Percentiles rank a stretch among this genome's conserved stretches.
These are phyloP conservation scores for Coemansia sp. DNA, from an alignment of 192 early-diverging fungal genomes.

Conservation along the genomic window DNA sequence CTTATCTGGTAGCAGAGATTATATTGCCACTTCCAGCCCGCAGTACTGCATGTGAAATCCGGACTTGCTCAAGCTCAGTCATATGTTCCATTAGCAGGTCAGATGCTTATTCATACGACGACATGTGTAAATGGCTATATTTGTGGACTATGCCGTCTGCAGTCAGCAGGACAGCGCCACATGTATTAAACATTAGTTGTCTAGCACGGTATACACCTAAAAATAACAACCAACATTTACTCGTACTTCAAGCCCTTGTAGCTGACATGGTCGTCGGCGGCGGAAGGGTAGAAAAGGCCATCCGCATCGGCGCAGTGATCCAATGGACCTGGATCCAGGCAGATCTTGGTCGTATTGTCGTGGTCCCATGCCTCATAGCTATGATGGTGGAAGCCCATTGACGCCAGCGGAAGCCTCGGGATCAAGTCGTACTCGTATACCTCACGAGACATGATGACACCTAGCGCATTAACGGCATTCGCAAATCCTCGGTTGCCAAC, in stretches of 20 bases:
- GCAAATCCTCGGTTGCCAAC: conserved; percentile 50
- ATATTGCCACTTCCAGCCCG: neutral
- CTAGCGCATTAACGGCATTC: conserved; percentile 26
- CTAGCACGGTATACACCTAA: neutral
- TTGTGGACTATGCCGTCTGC: neutral
- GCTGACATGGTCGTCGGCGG: conserved; percentile 24
- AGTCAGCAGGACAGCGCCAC: neutral
- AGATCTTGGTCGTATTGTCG: conserved; percentile 25
- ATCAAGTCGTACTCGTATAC: conserved; percentile 51
- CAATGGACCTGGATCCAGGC: conserved; percentile 15
- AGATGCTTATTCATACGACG: neutral
- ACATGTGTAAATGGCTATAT: neutral
- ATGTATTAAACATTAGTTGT: neutral
- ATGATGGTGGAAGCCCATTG: conserved; percentile 43
- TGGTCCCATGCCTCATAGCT: conserved; percentile 46
- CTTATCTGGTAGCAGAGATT: neutral
- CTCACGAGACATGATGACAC: conserved; percentile 31
- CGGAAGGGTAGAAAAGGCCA: conserved; percentile 13
- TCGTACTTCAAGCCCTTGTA: conserved; percentile 44
- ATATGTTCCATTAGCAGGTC: neutral
- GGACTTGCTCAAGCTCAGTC: neutral
- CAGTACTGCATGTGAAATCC: neutral
- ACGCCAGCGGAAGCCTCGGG: conserved; percentile 25
- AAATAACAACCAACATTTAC: conserved; percentile 12
- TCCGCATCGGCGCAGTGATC: conserved; percentile 28